Evolutionary conservation across 2,329 filamentous ascomycete genomes (phyloP), one percentile per base, ranked within the genome.

Genomic region (Exophiala viscosa): DNA sequence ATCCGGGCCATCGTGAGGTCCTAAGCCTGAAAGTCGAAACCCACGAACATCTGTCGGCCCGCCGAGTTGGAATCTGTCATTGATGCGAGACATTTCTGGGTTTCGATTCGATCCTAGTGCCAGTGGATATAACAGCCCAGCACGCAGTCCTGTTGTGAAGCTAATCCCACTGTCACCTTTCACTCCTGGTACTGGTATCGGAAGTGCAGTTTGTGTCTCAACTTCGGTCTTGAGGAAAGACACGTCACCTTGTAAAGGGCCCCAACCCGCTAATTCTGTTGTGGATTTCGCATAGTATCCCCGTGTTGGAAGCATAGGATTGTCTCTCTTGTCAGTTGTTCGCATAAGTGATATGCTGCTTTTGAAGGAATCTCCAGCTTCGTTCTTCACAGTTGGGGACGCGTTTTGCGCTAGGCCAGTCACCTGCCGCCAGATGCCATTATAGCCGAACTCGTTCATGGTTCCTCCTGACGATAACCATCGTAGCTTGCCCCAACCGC

Each of bases 31-130:
- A 17, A 95, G 81, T 54, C 90, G 85, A 78, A 99, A 99, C 1
- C 93, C 93, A 50, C 93, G 88, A 11, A 99, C 88, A 66, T 96
- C 92, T 2, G 90, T 96, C 3, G 93, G 92, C 0, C 93, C 93
- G 39, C 93, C 93, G 31, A 99, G 87, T 65, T 90, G 84, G 75
- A 99, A 99, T 40, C 93, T 89, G 69, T 99, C 93, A 67, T 95
- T 96, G 65, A 97, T 81, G 28, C 89, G 84, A 60, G 88, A 95
- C 3, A 86, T 82, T 18, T 80, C 76, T 0, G 85, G 79, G 15
- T 74, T 73, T 64, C 47, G 77, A 45, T 61, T 66, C 39, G 73
- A 74, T 5, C 83, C 83, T 6, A 87, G 73, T 1, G 88, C 80
- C 13, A 99, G 76, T 1, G 93, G 93, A 67, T 87, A 95, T 7